Evolutionary conservation across 164 flowering plant species (phyloP).

Genomic region (Vitis vinifera): DNA sequence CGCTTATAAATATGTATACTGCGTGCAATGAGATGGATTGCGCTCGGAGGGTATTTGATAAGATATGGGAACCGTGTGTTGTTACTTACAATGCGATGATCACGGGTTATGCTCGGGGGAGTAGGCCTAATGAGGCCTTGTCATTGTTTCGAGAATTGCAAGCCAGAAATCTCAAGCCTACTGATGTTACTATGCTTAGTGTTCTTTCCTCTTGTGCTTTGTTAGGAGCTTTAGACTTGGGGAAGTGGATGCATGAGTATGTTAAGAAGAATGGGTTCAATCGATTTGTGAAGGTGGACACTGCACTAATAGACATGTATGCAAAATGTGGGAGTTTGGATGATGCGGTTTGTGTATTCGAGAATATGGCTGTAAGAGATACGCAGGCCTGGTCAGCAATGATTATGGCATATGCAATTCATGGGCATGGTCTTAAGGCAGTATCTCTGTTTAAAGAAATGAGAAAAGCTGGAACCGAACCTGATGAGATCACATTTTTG

Average conservation of each 20-base stretch:
- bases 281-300: conserved; percentile 57
- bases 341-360: conserved; percentile 54
- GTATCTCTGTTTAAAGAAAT: conserved; percentile 55
- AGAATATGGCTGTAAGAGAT: conserved; percentile 46
- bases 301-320: conserved; percentile 77
- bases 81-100: conserved; percentile 64
- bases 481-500: conserved; percentile 67
- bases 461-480: conserved; percentile 35
- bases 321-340: conserved; percentile 77
- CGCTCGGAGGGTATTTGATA: conserved; percentile 52
- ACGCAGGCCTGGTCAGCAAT: conserved; percentile 74
- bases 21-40: conserved; percentile 46
- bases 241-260: conserved; percentile 73
- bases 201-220: conserved; percentile 60
- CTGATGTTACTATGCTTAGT: conserved; percentile 63
- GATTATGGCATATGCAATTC: conserved; percentile 65
- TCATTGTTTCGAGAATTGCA: conserved; percentile 67
- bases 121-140: conserved; percentile 63
- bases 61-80: conserved; percentile 44
- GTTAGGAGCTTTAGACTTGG: conserved; percentile 64
- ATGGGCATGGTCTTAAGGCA: conserved; percentile 55
- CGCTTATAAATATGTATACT: conserved; percentile 60
- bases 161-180: conserved; percentile 42
- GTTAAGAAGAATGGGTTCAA: conserved; percentile 52
- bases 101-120: conserved; percentile 48